phyloP scores from a whole-genome alignment of 352 stramenopile species.

The Discostella stelligera region DNA sequence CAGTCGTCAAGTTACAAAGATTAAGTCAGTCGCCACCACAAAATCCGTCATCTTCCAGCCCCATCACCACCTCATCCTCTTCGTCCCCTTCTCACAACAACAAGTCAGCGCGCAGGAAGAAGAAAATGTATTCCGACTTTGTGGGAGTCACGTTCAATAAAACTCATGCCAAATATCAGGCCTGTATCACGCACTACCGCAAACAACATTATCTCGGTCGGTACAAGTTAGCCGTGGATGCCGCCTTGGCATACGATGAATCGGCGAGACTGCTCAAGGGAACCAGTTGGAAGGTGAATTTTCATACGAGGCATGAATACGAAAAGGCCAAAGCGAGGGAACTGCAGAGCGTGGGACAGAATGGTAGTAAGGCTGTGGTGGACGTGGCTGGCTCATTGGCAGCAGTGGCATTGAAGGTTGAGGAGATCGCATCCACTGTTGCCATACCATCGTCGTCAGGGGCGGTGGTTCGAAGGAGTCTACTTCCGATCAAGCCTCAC shows the following conservation, averaged over 20 bases:
- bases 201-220: conserved; percentile 55
- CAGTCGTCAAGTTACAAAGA: background rate
- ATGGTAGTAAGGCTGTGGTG: background rate
- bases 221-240: conserved; percentile 50
- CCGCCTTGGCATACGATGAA: conserved; percentile 52
- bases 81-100: background rate
- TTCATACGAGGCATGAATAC: conserved; percentile 31
- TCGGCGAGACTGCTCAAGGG: conserved; percentile 45
- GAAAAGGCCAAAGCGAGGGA: conserved; percentile 32
- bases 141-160: conserved; percentile 57
- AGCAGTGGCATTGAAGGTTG: conserved; percentile 30
- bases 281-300: conserved; percentile 48
- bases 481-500: background rate
- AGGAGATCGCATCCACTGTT: conserved; percentile 29
- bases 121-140: conserved; percentile 58
- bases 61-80: background rate
- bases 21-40: background rate
- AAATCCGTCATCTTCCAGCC: background rate
- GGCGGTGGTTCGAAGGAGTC: background rate
- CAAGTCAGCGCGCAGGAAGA: conserved; percentile 23
- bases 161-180: conserved; percentile 55
- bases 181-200: conserved; percentile 52
- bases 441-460: background rate
- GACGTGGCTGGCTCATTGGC: conserved; percentile 2
- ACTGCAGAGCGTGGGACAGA: conserved; percentile 5